These are phyloP conservation scores for Cyberlindnera lachancei DNA, from an alignment of 805 yeast genomes.

Conservation along the genomic window DNA sequence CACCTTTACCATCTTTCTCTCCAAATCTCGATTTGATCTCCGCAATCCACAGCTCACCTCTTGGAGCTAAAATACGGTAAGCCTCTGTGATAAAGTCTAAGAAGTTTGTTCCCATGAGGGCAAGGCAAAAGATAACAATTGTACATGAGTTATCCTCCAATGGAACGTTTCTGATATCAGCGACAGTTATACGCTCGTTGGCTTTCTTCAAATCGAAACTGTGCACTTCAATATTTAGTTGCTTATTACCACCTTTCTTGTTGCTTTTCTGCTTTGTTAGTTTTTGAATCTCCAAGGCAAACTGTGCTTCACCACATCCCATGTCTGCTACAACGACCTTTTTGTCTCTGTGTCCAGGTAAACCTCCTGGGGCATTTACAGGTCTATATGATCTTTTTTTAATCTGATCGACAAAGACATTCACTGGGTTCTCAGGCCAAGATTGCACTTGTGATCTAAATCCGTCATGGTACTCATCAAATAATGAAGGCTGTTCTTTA, in stretches of 20 bases:
- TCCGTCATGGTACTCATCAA: conserved; percentile 93
- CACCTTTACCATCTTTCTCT: conserved; percentile 66
- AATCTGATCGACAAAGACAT: conserved; percentile 72
- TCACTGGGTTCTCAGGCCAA: conserved; percentile 99
- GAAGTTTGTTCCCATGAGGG: conserved; percentile 96
- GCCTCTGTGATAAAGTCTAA: conserved; percentile 90
- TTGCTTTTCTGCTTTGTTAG: conserved; percentile 31
- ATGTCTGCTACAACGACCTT: conserved; percentile 86
- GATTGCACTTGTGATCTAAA: conserved; percentile 90
- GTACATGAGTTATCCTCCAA: conserved; percentile 70
- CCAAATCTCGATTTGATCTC: conserved; percentile 90
- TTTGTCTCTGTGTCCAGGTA: conserved; percentile 56
- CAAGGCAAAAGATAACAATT: conserved; percentile 87
- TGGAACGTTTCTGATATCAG: conserved; percentile 90
- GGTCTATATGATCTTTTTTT: conserved; percentile 50
- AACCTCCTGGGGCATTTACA: conserved; percentile 94
- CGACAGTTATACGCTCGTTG: conserved; percentile 91
- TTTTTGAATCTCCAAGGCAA: conserved; percentile 58
- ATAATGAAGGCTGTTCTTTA: conserved; percentile 74
- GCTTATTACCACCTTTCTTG: conserved; percentile 29
- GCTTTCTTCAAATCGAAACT: conserved; percentile 87
- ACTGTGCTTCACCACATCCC: conserved; percentile 98
- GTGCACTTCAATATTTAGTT: conserved; percentile 57
- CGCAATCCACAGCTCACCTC: conserved; percentile 96
- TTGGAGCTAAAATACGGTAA: conserved; percentile 73